Base-by-base conservation (phyloP, 768 basidiomycete species). In the Tylopilus vinaceipallidus region DNA sequence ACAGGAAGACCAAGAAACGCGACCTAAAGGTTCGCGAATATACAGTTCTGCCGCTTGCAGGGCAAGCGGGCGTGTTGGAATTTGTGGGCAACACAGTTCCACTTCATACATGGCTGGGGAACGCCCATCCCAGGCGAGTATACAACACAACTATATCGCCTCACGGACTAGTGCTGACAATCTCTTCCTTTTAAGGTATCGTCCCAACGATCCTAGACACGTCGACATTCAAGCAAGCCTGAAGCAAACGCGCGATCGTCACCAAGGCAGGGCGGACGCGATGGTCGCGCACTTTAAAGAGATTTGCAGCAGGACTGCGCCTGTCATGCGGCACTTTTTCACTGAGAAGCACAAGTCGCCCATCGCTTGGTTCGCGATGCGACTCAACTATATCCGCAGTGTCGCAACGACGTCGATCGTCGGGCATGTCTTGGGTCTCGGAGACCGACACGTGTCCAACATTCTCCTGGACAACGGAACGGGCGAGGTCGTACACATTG, bases 281-380 rank as follows among this genome's bases (percentile, higher is more conserved):
- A 48, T 76, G 49, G 54, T 67, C 22, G 53, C 59, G 6, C 56
- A 49, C 67, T 83, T 71, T 55, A 56, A 47, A 36, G 70, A 64
- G 39, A 73, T 64, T 53, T 73, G 71, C 37, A 50, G 74, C 40
- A 66, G 67, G 14, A 85, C 88, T 61, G 77, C 79, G 32, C 97
- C 97, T 0, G 92, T 95, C 41, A 84, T 98, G 83, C 82, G 95
- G 19, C 91, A 97, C 66, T 94, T 86, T 64, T 98, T 99, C 70
- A 91, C 88, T 4, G 91, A 98, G 61, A 80, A 78, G 53, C 88
- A 94, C 72, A 94, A 88, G 64, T 79, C 77, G 0, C 95, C 97
- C 13, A 86, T 90, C 61, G 75, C 83, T 1, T 99, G 97, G 95
- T 98, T 94, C 64, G 77, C 83, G 12, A 93, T 87, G 84, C 82